Evolutionary conservation across 306 rosid genomes (phyloP).

Genomic region (Ammopiptanthus mongolicus): DNA sequence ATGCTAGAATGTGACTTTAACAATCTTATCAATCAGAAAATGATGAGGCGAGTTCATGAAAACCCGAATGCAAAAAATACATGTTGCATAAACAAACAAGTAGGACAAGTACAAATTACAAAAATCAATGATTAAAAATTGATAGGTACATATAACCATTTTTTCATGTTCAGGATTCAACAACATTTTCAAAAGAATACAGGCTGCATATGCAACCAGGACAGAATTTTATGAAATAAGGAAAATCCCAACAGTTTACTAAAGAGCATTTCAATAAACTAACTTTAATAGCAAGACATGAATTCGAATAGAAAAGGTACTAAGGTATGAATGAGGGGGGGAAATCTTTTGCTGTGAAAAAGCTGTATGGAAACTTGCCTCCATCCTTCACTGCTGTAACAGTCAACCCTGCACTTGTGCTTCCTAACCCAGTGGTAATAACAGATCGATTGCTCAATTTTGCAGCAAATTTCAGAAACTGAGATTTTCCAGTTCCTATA

Average conservation of each 20-base stretch:
- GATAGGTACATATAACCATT: conserved; percentile 1
- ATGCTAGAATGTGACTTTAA: conserved; percentile 7
- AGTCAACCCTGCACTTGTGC: conserved; percentile 96
- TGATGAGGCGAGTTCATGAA: background rate
- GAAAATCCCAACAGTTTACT: background rate
- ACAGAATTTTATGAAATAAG: background rate
- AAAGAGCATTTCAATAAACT: background rate
- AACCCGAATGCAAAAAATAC: background rate
- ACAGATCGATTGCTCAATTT: conserved; percentile 93
- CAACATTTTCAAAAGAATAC: background rate
- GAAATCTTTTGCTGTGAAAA: conserved; percentile 2
- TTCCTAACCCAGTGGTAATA: conserved; percentile 94
- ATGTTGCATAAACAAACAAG: background rate
- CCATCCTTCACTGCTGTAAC: conserved; percentile 98
- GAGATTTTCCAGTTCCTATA: conserved; percentile 93
- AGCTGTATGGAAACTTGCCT: conserved; percentile 35
- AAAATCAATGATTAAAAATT: background rate
- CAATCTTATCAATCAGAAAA: background rate
- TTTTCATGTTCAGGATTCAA: conserved; percentile 2
- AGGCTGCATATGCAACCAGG: background rate
- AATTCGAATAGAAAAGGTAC: background rate
- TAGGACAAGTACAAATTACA: background rate
- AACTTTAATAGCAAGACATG: background rate
- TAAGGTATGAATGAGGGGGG: background rate
- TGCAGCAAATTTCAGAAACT: conserved; percentile 89